phyloP scores from a whole-genome alignment of 2,329 filamentous ascomycete genomes.

The Colletotrichum tamarilloi region DNA sequence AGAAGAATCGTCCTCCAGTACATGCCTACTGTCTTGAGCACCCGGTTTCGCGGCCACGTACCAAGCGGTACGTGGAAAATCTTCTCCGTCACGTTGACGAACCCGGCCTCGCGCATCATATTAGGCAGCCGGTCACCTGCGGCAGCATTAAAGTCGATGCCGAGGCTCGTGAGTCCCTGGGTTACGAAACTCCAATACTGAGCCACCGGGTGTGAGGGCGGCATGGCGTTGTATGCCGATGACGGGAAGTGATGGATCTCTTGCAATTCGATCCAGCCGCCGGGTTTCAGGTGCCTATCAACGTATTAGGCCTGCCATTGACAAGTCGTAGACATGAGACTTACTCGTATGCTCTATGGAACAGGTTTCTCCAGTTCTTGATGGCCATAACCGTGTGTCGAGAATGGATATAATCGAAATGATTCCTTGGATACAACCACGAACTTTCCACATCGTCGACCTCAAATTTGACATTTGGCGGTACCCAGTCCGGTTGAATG shows the following conservation, averaged over 20 bases:
- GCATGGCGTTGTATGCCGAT: conserved; percentile 53
- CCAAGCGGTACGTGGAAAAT: conserved; percentile 65
- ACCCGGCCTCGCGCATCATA: conserved; percentile 62
- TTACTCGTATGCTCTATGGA: conserved; percentile 59
- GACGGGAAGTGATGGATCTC: conserved; percentile 63
- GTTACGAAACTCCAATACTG: conserved; percentile 60
- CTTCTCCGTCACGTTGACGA: conserved; percentile 61
- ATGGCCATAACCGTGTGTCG: conserved; percentile 67
- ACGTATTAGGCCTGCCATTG: background rate
- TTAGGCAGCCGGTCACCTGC: conserved; percentile 53
- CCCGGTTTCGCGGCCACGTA: conserved; percentile 63
- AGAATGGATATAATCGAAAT: conserved; percentile 72
- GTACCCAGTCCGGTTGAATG: conserved; percentile 67
- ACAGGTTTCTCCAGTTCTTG: conserved; percentile 63
- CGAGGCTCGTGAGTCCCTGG: conserved; percentile 55
- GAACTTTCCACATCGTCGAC: conserved; percentile 68
- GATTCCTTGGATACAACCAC: conserved; percentile 64
- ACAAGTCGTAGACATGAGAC: conserved; percentile 31
- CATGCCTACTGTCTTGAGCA: conserved; percentile 61
- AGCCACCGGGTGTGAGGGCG: conserved; percentile 53
- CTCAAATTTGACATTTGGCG: conserved; percentile 66
- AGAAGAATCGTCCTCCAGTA: conserved; percentile 63
- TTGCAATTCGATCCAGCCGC: conserved; percentile 66
- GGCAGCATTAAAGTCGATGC: conserved; percentile 59
- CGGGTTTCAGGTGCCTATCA: conserved; percentile 61